Evolutionary conservation across 805 yeast species (phyloP).

Genomic region (Saccharomycopsis capsularis): DNA sequence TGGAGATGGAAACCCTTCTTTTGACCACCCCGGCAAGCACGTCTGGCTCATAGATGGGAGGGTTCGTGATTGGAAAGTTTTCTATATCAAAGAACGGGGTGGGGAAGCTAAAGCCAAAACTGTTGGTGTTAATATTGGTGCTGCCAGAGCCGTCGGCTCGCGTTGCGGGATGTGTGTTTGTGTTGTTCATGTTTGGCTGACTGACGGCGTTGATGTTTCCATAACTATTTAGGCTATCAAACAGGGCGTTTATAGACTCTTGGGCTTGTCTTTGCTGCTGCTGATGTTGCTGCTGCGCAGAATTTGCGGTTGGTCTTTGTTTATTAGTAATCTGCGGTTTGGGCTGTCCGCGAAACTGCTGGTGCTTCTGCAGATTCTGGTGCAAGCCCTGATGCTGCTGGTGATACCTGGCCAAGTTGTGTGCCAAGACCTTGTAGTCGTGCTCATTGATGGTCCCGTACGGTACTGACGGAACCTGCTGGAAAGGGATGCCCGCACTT

Average conservation of each 20-base stretch:
- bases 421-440: no score
- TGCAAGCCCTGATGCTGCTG: background rate
- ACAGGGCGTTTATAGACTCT: background rate
- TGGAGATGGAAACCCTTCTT: slow-evolving; percentile 72
- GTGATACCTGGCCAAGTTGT: no score
- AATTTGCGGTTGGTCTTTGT: no score
- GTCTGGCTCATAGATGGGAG: slow-evolving; percentile 40
- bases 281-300: background rate
- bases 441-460: no score
- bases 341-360: background rate
- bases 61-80: slow-evolving; percentile 24
- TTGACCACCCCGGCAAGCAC: slow-evolving; percentile 36
- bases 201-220: background rate
- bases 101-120: background rate
- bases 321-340: background rate
- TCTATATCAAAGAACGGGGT: slow-evolving; percentile 13
- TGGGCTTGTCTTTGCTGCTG: background rate
- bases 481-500: no score
- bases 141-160: background rate
- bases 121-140: background rate
- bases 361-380: background rate
- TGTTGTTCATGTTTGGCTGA: background rate
- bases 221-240: background rate
- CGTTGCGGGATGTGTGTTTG: background rate
- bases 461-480: no score